phyloP scores from a whole-genome alignment of 2,329 filamentous ascomycete species.

The Aspergillus pseudotamarii region DNA sequence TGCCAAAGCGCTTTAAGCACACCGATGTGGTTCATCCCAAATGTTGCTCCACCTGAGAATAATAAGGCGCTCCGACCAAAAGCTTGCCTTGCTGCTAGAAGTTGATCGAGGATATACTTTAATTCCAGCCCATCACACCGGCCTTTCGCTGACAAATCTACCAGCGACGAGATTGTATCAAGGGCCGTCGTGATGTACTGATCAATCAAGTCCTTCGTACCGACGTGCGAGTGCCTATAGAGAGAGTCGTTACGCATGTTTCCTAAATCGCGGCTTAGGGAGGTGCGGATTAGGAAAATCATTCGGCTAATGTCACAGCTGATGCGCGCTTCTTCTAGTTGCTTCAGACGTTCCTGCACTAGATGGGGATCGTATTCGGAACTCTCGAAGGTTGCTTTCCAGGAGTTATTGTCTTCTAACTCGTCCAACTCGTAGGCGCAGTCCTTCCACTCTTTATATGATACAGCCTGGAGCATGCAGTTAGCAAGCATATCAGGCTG shows the following conservation, averaged over 20 bases:
- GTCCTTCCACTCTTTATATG: slow-evolving; percentile 71
- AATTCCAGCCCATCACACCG: slow-evolving; percentile 59
- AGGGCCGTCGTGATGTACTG: slow-evolving; percentile 80
- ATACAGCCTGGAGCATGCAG: slow-evolving; percentile 59
- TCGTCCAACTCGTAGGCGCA: slow-evolving; percentile 77
- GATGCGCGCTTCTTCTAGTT: slow-evolving; percentile 73
- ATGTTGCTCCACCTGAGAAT: slow-evolving; percentile 82
- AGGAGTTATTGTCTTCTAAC: slow-evolving; percentile 77
- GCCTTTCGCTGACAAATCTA: slow-evolving; percentile 61
- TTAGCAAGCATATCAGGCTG: background rate
- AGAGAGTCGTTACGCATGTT: slow-evolving; percentile 82
- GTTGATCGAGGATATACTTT: slow-evolving; percentile 65
- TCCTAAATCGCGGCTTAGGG: slow-evolving; percentile 77
- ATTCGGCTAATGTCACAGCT: slow-evolving; percentile 74
- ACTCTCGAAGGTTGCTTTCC: slow-evolving; percentile 72
- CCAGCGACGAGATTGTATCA: slow-evolving; percentile 71
- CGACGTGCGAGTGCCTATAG: slow-evolving; percentile 81
- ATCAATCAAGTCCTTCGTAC: slow-evolving; percentile 86
- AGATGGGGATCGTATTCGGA: slow-evolving; percentile 72
- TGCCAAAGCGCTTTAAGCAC: slow-evolving; percentile 82
- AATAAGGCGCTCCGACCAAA: slow-evolving; percentile 84
- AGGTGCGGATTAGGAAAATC: slow-evolving; percentile 78
- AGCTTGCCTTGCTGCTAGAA: slow-evolving; percentile 73
- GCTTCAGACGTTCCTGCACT: slow-evolving; percentile 68
- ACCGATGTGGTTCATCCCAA: slow-evolving; percentile 90